A percentile compares a stretch with the other conserved stretches of the same genome.
These are phyloP conservation scores for Cucurbita ficifolia DNA, from an alignment of 306 rosid genomes.

Conservation along the genomic window DNA sequence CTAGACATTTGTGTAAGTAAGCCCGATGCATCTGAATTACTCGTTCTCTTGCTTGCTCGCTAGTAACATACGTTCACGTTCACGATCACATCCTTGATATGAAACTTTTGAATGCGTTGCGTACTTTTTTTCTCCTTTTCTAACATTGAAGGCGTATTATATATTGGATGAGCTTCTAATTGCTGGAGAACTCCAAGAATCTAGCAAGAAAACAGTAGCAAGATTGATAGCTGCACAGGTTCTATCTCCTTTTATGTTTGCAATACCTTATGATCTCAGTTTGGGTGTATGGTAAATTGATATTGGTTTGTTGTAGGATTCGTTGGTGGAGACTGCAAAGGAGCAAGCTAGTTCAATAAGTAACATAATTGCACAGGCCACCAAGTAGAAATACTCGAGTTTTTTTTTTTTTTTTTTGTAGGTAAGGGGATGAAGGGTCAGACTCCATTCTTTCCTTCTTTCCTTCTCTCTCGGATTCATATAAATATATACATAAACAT, in stretches of 20 bases:
- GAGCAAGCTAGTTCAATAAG: conserved; percentile 80
- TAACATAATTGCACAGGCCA: conserved; percentile 77
- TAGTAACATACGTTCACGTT: neutral
- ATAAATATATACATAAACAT: too few species aligned
- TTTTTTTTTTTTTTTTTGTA: neutral
- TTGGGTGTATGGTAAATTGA: neutral
- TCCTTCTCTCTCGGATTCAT: too few species aligned
- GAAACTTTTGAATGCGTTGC: neutral
- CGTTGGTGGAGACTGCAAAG: conserved; percentile 87
- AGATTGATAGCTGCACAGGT: conserved; percentile 96
- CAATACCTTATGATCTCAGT: neutral
- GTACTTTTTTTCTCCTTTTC: neutral
- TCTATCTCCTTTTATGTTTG: conserved; percentile 6
- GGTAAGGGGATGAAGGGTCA: too few species aligned
- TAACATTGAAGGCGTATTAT: conserved; percentile 64
- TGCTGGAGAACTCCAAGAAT: conserved; percentile 94
- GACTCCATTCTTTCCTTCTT: too few species aligned
- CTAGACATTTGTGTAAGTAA: neutral
- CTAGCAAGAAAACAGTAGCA: conserved; percentile 87
- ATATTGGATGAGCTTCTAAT: conserved; percentile 78
- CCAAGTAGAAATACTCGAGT: conserved; percentile 20
- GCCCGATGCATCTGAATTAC: neutral
- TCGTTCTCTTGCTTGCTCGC: neutral
- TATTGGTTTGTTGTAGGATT: conserved; percentile 43
- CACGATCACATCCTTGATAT: neutral